Evolutionary conservation across 2,329 filamentous ascomycete species (phyloP), one percentile per base, ranked within the genome.

Genomic region (Fusarium nelsonii): DNA sequence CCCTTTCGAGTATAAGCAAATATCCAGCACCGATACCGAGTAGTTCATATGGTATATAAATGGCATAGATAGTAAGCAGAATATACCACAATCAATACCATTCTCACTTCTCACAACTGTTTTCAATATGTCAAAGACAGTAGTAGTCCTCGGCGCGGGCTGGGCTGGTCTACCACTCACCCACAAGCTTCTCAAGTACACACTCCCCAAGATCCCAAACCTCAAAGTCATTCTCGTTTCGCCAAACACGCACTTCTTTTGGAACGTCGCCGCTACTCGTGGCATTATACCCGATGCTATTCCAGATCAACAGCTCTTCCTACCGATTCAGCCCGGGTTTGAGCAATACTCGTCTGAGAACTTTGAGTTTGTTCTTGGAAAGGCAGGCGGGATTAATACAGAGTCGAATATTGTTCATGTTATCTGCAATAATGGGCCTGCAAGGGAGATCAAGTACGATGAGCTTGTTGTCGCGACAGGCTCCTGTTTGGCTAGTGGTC

Each of bases 221-320:
- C 68, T 84, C 44, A 85, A 85, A 68, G 83, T 87, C 51, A 78
- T 87, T 23, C 78, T 87, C n/a, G 81, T 87, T 15, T 84, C 84
- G 36, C 77, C 86, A 78, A 87, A 83, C 73, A 81, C 78, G 53
- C 83, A 85, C 69, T 85, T 87, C 69, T 87, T 81, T 77, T 87
- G 84, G 85, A 87, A 87, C 70, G 65, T 88, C 8, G 85, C 85
- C 1, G 82, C 85, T 3, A 83, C 85, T n/a, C 84, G 85, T 37
- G 84, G 83, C 66, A 80, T 87, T 39, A 79, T 87, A 23, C 84
- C 85, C 1, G 82, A 81, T 30, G 75, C 79, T 34, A 76, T 86
- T 56, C 77, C 79, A 16, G 83, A 86, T 62, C 79, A 84, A 8
- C 75, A 83, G 59, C 79, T 86, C 50, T 82, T 84, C 73, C 70